Evolutionary conservation across 495 filamentous ascomycete genomes (phyloP), one percentile per base, ranked within the genome.

Genomic region (Talaromyces proteolyticus): DNA sequence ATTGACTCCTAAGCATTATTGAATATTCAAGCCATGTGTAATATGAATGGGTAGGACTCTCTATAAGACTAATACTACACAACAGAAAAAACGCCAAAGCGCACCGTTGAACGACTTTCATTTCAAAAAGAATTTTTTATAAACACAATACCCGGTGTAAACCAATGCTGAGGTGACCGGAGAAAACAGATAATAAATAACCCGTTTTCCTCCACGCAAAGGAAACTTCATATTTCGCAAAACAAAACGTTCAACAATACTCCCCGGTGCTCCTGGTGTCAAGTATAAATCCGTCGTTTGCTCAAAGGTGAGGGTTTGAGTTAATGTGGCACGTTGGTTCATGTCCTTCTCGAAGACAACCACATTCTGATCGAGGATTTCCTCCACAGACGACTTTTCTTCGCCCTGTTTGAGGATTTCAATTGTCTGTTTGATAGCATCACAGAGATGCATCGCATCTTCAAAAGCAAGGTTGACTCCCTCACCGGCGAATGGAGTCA

Each of bases 401-500:
- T 10, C 8, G 8, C 8, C 14, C 29, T 34, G 29, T n/a, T n/a
- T n/a, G n/a, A n/a, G n/a, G n/a, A n/a, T n/a, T n/a, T n/a, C n/a
- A n/a, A n/a, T n/a, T n/a, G n/a, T n/a, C n/a, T n/a, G n/a, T 34
- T 34, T 34, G 29, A 34, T 34, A 14, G 29, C 29, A 34, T 34
- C 29, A 34, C 29, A 34, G 8, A 34, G 14, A 14, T 34, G 29
- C 14, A 34, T 34, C 11, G 78, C 74, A 57, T 85, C 78, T 24
- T 69, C 55, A 56, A 82, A 66, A 0, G 73, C 76, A 19, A 76
- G 51, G 44, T 82, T 81, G 6, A 82, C 74, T 4, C 78, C 76
- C 6, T 72, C 74, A 16, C 78, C 80, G 1, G 73, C 76, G 53
- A 80, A 80, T 3, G 77, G 77, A 1, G 77, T 77, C 75, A 79